phyloP scores from a whole-genome alignment of 108 stramenopile genomes.

The Pseudonitzschia delicatissima region DNA sequence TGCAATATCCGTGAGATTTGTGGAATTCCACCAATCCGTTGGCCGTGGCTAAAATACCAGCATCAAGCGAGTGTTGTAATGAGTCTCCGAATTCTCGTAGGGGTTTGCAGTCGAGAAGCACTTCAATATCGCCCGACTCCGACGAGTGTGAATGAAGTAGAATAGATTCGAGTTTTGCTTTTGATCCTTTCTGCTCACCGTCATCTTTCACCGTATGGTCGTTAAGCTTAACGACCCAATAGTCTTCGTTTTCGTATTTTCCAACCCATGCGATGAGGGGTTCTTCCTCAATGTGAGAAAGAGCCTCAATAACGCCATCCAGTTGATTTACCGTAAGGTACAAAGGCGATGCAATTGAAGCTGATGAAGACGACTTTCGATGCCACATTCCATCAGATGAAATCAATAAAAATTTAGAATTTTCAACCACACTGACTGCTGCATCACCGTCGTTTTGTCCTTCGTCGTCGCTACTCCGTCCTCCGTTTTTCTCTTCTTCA shows the following conservation, averaged over 20 bases:
- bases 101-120: background rate
- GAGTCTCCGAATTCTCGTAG: conserved; percentile 27
- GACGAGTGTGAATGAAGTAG: background rate
- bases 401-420: conserved; percentile 6
- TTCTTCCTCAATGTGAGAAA: background rate
- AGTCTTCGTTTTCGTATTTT: conserved; percentile 1
- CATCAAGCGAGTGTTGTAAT: conserved; percentile 2
- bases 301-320: background rate
- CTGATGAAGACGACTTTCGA: background rate
- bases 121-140: background rate
- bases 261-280: conserved; percentile 11
- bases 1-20: conserved; percentile 19
- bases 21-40: conserved; percentile 34
- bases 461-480: background rate
- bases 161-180: background rate
- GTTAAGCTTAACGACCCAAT: conserved; percentile 6
- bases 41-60: conserved; percentile 27
- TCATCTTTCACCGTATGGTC: background rate
- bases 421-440: background rate
- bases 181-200: background rate
- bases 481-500: background rate
- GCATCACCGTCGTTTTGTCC: background rate
- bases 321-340: conserved; percentile 3
- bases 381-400: conserved; percentile 7
- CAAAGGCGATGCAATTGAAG: conserved; percentile 3